Conservation (phyloP, 2,329 filamentous ascomycete species). For the Fusarium piperis region DNA sequence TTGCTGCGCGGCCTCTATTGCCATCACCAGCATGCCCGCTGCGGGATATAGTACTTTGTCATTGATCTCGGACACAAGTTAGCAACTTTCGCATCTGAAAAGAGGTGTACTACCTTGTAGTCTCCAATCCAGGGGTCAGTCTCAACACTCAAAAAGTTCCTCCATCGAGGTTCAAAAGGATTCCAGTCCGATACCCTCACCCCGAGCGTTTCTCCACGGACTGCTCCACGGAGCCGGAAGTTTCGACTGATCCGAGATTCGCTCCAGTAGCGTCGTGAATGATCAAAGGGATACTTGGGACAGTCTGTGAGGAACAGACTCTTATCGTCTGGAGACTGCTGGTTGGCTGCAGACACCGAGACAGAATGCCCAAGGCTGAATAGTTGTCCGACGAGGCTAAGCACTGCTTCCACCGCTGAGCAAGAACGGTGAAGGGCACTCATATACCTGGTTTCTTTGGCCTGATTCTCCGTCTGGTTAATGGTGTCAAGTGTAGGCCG, state of each 20-base stretch:
- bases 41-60: slow-evolving; percentile 11
- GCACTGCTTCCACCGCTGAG: background rate
- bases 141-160: slow-evolving; percentile 34
- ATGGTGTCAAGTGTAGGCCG: slow-evolving; percentile 22
- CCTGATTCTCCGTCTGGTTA: background rate
- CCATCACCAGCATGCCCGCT: slow-evolving; percentile 57
- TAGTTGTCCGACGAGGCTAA: background rate
- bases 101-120: slow-evolving; percentile 37
- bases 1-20: slow-evolving; percentile 49
- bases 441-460: background rate
- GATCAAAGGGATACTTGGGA: slow-evolving; percentile 3
- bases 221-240: slow-evolving; percentile 43
- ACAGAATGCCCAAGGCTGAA: background rate
- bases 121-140: slow-evolving; percentile 51
- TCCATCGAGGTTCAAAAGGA: slow-evolving; percentile 40
- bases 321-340: background rate
- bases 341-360: background rate
- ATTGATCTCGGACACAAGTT: slow-evolving; percentile 1
- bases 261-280: slow-evolving; percentile 47
- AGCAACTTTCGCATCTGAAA: background rate
- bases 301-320: background rate
- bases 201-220: slow-evolving; percentile 53
- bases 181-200: slow-evolving; percentile 33
- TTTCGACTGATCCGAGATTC: slow-evolving; percentile 43
- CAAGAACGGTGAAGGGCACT: background rate